Base-by-base conservation (phyloP, 2,329 filamentous ascomycete genomes). In the Scedosporium dehoogii region DNA sequence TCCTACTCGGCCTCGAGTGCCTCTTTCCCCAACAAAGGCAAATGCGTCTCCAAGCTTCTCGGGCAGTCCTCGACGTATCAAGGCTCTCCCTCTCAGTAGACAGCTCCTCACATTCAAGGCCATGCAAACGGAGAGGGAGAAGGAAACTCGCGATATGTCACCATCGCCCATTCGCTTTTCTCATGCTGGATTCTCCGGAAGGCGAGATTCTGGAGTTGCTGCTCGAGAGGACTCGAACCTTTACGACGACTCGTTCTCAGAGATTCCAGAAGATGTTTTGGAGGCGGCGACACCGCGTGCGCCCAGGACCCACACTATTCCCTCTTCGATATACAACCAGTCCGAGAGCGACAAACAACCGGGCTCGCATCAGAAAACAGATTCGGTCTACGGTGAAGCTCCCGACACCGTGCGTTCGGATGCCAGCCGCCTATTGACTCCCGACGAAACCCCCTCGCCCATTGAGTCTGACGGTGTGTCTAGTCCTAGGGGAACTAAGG, bases 171-270 rank as follows among this genome's bases (percentile, higher is more conserved):
- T 58, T 18, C 69, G 68, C 48, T 29, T 38, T 7, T 56, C 59
- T 23, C 59, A 55, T 25, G 41, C 58, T 18, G 29, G 33, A 7
- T 62, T 62, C 53, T 21, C 51, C 12, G 29, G 33, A 3, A 57
- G 51, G 14, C 59, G 42, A 1, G 42, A 41, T 42, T 62, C 68
- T 33, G 64, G 55, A 4, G 57, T 46, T 9, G 60, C 66, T 0
- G 68, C 68, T 2, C 67, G 71, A 1, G 70, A 74, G 1, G 71
- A 75, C 23, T 69, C 72, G 2, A 71, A 70, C 46, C 59, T 70
- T 29, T 81, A 83, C 55, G 79, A 84, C 1, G 82, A 85, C 65
- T 83, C 81, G 0, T 85, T 85, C 66, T 85, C 82, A 0, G 80
- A 83, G 60, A 81, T 85, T 16, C 81, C 82, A 0, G 76, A 81